Evolutionary conservation across 2,329 filamentous ascomycete species (phyloP).

Genomic region (Pseudopyrenochaeta lycopersici): DNA sequence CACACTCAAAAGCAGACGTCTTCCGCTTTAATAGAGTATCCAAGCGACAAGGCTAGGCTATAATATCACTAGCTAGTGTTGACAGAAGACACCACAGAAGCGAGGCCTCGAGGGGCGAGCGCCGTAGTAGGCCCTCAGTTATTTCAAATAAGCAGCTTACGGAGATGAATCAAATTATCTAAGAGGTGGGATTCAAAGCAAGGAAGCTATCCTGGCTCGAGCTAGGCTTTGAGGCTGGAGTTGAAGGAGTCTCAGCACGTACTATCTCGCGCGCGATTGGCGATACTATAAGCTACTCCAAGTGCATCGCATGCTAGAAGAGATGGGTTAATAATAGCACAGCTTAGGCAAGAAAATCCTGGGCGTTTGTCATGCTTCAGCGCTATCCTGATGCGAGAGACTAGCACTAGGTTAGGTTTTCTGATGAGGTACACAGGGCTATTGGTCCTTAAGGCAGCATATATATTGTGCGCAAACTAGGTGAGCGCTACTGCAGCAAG

Average conservation of each 20-base stretch:
- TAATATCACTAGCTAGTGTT: constrained; percentile 1
- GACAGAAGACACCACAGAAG: neutral
- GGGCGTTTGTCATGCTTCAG: neutral
- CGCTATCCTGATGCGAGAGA: neutral
- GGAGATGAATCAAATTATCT: constrained; percentile 2
- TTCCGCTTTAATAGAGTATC: constrained; percentile 2
- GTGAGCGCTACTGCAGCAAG: constrained; percentile 5
- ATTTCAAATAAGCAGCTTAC: neutral
- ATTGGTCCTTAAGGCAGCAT: constrained; percentile 3
- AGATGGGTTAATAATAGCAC: neutral
- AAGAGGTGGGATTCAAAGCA: constrained; percentile 5
- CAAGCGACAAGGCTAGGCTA: constrained; percentile 2
- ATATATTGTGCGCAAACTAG: constrained; percentile 3
- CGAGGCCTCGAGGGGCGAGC: neutral
- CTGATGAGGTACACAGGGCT: constrained; percentile 7
- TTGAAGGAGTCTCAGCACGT: neutral
- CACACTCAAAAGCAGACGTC: constrained; percentile 2
- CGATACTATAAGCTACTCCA: constrained; percentile 2
- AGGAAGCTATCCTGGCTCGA: constrained; percentile 2
- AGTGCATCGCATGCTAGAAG: constrained; percentile 9
- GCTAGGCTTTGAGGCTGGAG: neutral
- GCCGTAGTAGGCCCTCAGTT: neutral
- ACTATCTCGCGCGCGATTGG: neutral
- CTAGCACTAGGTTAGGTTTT: constrained; percentile 5
- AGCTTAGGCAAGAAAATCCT: neutral